phyloP scores from a whole-genome alignment of 139 green algal genomes.

The Pseudopediastrum boryanum region DNA sequence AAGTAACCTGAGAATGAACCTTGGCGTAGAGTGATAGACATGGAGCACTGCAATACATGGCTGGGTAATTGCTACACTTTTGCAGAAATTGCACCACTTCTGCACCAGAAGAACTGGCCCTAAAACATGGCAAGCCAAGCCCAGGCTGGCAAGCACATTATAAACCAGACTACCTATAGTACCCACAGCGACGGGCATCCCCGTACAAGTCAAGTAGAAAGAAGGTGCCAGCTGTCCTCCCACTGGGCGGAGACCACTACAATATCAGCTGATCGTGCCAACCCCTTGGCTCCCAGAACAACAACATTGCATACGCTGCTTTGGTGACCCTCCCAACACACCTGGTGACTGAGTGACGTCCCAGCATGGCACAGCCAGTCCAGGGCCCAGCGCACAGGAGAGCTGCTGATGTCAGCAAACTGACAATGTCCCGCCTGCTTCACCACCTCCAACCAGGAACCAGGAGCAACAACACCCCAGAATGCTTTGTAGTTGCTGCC shows the following conservation, averaged over 20 bases:
- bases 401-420: slow-evolving; percentile 10
- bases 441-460: slow-evolving; percentile 28
- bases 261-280: background rate
- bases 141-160: too few relatives aligned
- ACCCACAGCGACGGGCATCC: background rate
- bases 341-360: too few relatives aligned
- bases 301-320: background rate
- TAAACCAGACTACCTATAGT: background rate
- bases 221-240: background rate
- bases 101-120: too few relatives aligned
- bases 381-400: background rate
- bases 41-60: too few relatives aligned
- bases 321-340: background rate
- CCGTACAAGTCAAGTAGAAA: too few relatives aligned
- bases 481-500: slow-evolving; percentile 43
- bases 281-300: background rate
- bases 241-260: background rate
- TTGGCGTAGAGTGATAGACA: too few relatives aligned
- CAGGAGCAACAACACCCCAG: slow-evolving; percentile 6
- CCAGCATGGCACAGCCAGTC: slow-evolving; percentile 25
- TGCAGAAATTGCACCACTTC: too few relatives aligned
- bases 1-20: too few relatives aligned
- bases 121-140: too few relatives aligned
- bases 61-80: too few relatives aligned
- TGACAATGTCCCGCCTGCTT: slow-evolving; percentile 18